Percentiles rank a stretch among this genome's conserved stretches.
These are phyloP conservation scores for Malus hybrid DNA, from an alignment of 331 rosid species.

Conservation along the genomic window DNA sequence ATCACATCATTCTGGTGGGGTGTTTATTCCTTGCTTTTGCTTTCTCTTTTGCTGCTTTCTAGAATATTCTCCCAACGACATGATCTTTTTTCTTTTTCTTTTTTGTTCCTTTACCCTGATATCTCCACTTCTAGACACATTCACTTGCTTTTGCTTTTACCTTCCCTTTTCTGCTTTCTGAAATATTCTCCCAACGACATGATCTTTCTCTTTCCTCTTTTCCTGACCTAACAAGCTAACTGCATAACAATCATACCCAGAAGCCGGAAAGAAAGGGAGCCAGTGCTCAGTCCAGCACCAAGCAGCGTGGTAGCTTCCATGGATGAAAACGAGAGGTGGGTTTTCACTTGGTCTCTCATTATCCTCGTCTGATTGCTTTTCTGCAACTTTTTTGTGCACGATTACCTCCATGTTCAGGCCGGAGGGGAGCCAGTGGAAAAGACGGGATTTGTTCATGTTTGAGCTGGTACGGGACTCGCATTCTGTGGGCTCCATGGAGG, in stretches of 20 bases:
- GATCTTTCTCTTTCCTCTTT: too few relatives aligned
- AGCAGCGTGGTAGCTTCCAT: slow-evolving; percentile 96
- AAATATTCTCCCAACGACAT: too few relatives aligned
- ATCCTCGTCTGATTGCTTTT: slow-evolving; percentile 6
- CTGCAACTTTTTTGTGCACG: slow-evolving; percentile 46
- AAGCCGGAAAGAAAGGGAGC: slow-evolving; percentile 71
- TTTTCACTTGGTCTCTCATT: not conserved
- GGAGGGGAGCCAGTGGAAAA: slow-evolving; percentile 67
- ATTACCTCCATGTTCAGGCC: slow-evolving; percentile 76
- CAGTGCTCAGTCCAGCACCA: slow-evolving; percentile 93
- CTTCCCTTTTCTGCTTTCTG: too few relatives aligned
- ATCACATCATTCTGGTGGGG: too few relatives aligned
- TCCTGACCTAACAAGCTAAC: slow-evolving; percentile 79
- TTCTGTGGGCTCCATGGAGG: slow-evolving; percentile 26
- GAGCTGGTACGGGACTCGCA: slow-evolving; percentile 44
- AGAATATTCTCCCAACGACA: too few relatives aligned
- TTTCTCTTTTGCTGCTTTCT: too few relatives aligned
- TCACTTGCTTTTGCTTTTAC: too few relatives aligned
- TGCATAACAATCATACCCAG: slow-evolving; percentile 72
- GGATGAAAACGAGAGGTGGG: slow-evolving; percentile 72
- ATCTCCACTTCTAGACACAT: too few relatives aligned
- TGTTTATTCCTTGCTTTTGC: too few relatives aligned
- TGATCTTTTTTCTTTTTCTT: too few relatives aligned
- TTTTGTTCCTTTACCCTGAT: too few relatives aligned
- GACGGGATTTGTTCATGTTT: slow-evolving; percentile 62